Base-by-base conservation (phyloP, 306 rosid species). In the Cicer pinnatifidum region DNA sequence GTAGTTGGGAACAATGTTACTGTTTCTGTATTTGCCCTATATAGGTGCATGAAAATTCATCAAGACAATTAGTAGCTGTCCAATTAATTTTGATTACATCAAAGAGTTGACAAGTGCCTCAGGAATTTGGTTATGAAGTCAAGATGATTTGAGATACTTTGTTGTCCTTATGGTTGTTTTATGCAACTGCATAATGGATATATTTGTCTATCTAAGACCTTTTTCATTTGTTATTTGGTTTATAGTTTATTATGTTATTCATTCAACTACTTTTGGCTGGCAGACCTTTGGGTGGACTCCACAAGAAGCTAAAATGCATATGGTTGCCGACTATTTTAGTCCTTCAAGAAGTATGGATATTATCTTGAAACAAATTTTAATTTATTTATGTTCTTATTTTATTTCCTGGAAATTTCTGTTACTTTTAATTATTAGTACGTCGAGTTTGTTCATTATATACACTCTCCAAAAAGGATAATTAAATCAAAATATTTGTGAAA, bases 251-350 rank as follows among this genome's bases (percentile, higher is more conserved):
- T 60, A 60, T 82, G 62, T 69, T 73, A 70, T 75, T 80, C 65
- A 61, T 72, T 79, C 51, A 73, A 67, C 50, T 28, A 64, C 74
- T 45, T 50, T 83, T 74, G 44, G 59, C 77, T 59, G 71, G 78
- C 89, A 94, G 99, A 82, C 81, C 63, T 91, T 88, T 84, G 99
- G 99, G 72, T 91, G 99, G 99, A 85, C 88, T 61, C 76, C 85
- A 56, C 90, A 87, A 75, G 96, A 91, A 84, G 97, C 97, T 75
- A 80, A 85, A 67, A 67, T 94, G 85, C 98, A 94, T 77, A 83
- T 91, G 92, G 90, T 94, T 81, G 65, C 85, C 1, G 96, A 89
- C 84, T 94, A 88, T 77, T 94, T 94, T 89, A 91, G 86, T 84
- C 81, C 79, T 35, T 80, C 94, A 64, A n/a, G 98, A 94, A 88